A percentile compares a stretch with the other conserved stretches of the same genome.
Conservation (phyloP, 768 basidiomycete species). For the Mycena olivaceomarginata region DNA sequence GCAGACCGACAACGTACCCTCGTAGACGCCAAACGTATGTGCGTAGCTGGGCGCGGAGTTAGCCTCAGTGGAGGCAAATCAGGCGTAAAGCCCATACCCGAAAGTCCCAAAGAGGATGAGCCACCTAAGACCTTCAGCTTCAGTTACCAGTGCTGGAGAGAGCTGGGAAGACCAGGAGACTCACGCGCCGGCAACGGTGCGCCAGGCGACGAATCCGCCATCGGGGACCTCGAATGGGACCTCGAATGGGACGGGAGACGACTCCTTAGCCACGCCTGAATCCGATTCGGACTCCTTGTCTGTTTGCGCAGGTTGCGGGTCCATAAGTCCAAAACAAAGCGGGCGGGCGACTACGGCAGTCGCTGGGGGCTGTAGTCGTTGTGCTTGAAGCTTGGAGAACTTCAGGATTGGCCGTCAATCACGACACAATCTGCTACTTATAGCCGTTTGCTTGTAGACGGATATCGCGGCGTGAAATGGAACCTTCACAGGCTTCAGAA, state of each 20-base stretch:
- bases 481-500: too few species aligned
- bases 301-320: too few species aligned
- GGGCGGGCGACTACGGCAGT: too few species aligned
- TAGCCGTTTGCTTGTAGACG: too few species aligned
- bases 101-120: conserved; percentile 28
- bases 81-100: conserved; percentile 7
- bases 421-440: too few species aligned
- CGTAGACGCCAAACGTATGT: conserved; percentile 29
- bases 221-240: conserved; percentile 18
- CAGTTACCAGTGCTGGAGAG: neutral
- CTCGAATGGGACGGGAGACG: too few species aligned
- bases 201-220: conserved; percentile 24
- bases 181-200: conserved; percentile 28
- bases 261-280: neutral
- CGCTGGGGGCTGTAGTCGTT: too few species aligned
- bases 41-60: conserved; percentile 2
- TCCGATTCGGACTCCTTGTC: too few species aligned
- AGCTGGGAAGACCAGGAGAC: neutral
- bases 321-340: too few species aligned
- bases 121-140: neutral
- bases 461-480: too few species aligned
- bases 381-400: too few species aligned
- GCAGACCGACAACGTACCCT: conserved; percentile 6
- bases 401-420: too few species aligned
- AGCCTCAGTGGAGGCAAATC: neutral